Base-by-base conservation (phyloP, 139 green algal genomes). In the Chlorella sp. region DNA sequence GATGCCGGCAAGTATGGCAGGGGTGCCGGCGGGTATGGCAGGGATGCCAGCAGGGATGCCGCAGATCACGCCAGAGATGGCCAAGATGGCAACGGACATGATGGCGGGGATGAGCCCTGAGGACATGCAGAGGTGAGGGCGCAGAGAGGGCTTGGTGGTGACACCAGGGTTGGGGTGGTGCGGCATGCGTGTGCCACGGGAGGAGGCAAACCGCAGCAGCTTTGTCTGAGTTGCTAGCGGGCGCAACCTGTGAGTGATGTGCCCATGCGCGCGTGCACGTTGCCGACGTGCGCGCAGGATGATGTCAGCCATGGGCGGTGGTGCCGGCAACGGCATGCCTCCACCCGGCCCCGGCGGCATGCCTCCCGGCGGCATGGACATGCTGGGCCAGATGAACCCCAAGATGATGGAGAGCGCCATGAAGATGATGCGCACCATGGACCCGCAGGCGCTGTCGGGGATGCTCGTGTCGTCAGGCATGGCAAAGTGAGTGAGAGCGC, bases 391-490 rank as follows among this genome's bases (percentile, higher is more conserved):
- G 71, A 59, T 82, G 31, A 24, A 78, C 68, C 77, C 77, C 0
- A 42, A 55, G 23, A 78, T 83, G 71, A 83, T 83, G 62, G 74
- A 83, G 62, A 70, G 42, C 0, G 73, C 73, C 2, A 65, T 81
- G 31, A 62, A 70, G n/a, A 87, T 87, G 77, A 87, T 87, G 82
- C 49, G 61, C 42, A 69, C 35, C 55, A 85, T 87, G 78, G 78
- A 85, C 35, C 66, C 70, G 20, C 76, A 78, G 14, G 66, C 78
- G 1, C 29, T 87, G 35, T 61, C 55, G 1, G 35, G 33, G 27
- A 85, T 87, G 78, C 63, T 79, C 33, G 42, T 74, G 49, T 73
- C 62, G 29, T 69, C 50, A 31, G 62, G 63, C 31, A 77, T 74
- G 75, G 61, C 35, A 69, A 75, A 69, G 71, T 72, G 71, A 49